phyloP scores from a whole-genome alignment of 2,329 filamentous ascomycete genomes.

The Phialophora tarda region DNA sequence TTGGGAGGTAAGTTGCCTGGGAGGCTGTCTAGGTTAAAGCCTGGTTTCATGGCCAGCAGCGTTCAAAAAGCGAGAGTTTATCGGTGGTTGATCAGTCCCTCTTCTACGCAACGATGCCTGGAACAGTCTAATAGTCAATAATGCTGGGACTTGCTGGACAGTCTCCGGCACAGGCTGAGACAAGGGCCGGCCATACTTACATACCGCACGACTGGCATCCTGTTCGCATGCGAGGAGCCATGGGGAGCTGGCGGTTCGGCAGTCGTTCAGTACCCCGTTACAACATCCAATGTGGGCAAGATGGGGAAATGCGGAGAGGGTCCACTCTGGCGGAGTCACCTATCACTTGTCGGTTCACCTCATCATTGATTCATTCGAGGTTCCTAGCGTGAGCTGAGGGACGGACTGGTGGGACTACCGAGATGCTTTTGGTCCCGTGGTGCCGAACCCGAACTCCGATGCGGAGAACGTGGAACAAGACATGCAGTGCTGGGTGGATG shows the following conservation, averaged over 20 bases:
- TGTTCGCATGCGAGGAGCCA: background rate
- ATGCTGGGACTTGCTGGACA: background rate
- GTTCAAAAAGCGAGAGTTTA: background rate
- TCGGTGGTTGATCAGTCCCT: background rate
- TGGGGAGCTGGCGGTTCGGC: background rate
- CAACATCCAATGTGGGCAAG: background rate
- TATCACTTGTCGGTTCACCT: background rate
- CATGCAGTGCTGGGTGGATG: background rate
- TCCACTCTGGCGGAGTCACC: background rate
- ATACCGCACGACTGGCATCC: background rate
- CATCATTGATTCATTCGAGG: background rate
- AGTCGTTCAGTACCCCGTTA: background rate
- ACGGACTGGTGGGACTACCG: background rate
- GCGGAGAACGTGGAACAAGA: background rate
- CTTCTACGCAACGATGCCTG: background rate
- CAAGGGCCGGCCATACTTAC: background rate
- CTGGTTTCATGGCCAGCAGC: conserved; percentile 9
- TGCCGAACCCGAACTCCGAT: background rate
- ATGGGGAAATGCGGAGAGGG: background rate
- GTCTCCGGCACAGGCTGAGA: background rate
- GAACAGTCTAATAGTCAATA: background rate
- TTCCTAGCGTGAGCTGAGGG: background rate
- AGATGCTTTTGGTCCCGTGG: background rate
- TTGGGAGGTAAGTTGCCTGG: conserved; percentile 36
- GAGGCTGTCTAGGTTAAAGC: conserved; percentile 29